Evolutionary conservation across 2,329 filamentous ascomycete genomes (phyloP), one percentile per base, ranked within the genome.

Genomic region (Fusarium kyushuense): DNA sequence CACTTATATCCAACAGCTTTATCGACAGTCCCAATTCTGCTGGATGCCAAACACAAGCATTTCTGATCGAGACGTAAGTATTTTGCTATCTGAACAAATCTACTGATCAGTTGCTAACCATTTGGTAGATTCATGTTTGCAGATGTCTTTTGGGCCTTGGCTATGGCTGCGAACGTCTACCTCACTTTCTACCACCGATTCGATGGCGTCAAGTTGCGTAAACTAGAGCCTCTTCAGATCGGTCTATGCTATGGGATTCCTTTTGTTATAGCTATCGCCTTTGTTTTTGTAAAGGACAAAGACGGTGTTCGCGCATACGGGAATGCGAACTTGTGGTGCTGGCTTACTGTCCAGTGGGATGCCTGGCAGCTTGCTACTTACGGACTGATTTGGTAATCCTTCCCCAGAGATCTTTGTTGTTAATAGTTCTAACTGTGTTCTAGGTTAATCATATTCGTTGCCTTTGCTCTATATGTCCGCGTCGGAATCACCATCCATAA

Each of bases 281-380:
- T 60, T 19, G 5, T 60, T 2, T 60, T 59, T 13, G 32, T 59
- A 3, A 58, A 7, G 32, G 52, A 60, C 4, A 23, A 16, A 13
- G 54, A 59, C 0, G 58, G 58, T 2, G 25, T n/a, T 45, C 43
- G 54, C 3, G 30, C 54, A 23, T 60, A 60, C 6, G 58, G 58
- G 0, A 59, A 60, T 4, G 58, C 58, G 14, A 60, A 60, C 21
- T 33, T 60, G 25, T 60, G 58, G 58, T 60, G 58, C 9, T 60
- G 58, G 58, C 43, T 60, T 9, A 60, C 58, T 3, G 58, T 60
- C 1, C 43, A 60, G 12, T 60, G 58, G 58, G 58, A 60, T 52
- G 58, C 58, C 12, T 60, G 54, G 58, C 58, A 60, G 54, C 58
- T 60, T 32, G 58, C 58, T 11, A 60, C 58, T 3, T 60, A 60